These are phyloP conservation scores for Sordaria brevicollis DNA, from an alignment of 495 filamentous ascomycete genomes.

Conservation along the genomic window DNA sequence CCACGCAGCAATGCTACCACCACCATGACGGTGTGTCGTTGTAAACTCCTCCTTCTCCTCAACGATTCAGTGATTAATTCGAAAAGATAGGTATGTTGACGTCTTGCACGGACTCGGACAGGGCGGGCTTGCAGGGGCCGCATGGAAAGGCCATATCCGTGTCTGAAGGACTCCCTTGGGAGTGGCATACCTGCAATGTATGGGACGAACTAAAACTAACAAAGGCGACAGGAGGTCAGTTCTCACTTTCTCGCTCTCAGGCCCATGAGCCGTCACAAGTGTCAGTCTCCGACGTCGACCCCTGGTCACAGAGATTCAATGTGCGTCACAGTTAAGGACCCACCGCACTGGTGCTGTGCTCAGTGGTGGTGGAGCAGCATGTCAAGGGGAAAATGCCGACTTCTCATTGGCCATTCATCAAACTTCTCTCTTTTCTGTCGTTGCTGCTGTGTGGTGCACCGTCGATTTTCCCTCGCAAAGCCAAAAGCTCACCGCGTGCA, in stretches of 20 bases:
- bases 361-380: neutral
- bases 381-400: neutral
- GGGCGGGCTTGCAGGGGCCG: neutral
- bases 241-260: neutral
- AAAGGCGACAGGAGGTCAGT: neutral
- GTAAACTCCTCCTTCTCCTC: neutral
- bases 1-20: neutral
- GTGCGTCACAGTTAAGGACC: neutral
- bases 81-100: neutral
- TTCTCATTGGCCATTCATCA: neutral
- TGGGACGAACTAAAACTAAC: neutral
- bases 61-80: neutral
- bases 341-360: neutral
- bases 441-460: neutral
- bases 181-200: neutral
- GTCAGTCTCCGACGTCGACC: neutral
- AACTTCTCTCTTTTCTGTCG: neutral
- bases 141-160: neutral
- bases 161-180: neutral
- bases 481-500: neutral
- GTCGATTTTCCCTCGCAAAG: neutral
- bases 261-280: neutral
- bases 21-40: neutral
- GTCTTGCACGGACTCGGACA: neutral
- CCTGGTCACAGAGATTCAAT: neutral